Evolutionary conservation across 2,329 filamentous ascomycete genomes (phyloP).

Genomic region (Ophiognomonia clavigignenti-juglandacearum): DNA sequence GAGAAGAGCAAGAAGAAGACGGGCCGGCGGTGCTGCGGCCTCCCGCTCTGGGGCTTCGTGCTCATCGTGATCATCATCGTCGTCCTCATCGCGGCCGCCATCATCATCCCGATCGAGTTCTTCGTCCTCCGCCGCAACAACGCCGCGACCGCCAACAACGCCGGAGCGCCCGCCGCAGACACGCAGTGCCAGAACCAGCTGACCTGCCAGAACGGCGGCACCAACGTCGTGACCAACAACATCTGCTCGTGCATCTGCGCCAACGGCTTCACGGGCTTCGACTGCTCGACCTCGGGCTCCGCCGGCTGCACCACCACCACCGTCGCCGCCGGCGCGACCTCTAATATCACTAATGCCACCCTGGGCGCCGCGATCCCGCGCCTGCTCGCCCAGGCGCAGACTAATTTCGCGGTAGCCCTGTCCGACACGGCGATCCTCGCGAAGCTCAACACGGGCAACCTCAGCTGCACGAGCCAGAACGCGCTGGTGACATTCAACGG

Average conservation of each 20-base stretch:
- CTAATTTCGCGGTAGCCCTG: conserved; percentile 73
- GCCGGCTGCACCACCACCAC: conserved; percentile 51
- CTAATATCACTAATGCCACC: conserved; percentile 61
- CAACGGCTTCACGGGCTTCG: conserved; percentile 70
- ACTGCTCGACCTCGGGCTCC: conserved; percentile 43
- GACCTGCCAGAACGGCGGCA: conserved; percentile 75
- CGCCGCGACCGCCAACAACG: conserved; percentile 13
- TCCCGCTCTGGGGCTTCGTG: conserved; percentile 70
- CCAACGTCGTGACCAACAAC: conserved; percentile 62
- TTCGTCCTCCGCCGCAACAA: conserved; percentile 53
- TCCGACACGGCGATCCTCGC: conserved; percentile 65
- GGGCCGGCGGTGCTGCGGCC: conserved; percentile 71
- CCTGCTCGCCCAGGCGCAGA: conserved; percentile 59
- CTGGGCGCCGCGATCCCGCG: conserved; percentile 75
- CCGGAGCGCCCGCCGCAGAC: conserved; percentile 16
- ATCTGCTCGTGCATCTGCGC: conserved; percentile 83
- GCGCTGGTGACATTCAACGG: conserved; percentile 81
- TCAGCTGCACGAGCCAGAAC: conserved; percentile 83
- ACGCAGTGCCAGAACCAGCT: conserved; percentile 56
- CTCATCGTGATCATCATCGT: conserved; percentile 56
- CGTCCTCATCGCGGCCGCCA: conserved; percentile 69
- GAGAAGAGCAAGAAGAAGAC: conserved; percentile 33
- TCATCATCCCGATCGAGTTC: conserved; percentile 70
- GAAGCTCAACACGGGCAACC: conserved; percentile 67
- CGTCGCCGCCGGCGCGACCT: conserved; percentile 34